Evolutionary conservation across 495 filamentous ascomycete genomes (phyloP).

Genomic region (Ramalina peruviana): DNA sequence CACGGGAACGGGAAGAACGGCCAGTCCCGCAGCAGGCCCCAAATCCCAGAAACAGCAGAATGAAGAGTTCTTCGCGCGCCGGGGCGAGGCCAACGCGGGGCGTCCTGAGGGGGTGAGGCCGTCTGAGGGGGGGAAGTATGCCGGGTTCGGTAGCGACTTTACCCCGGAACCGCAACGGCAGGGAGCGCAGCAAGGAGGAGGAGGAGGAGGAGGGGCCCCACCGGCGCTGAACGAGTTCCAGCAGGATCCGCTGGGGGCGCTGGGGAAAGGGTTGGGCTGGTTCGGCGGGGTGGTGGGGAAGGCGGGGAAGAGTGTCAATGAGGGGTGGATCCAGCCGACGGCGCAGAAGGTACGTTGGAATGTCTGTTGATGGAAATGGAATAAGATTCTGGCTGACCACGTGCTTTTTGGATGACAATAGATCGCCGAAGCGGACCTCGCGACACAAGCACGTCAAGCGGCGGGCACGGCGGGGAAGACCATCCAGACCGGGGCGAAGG

Average conservation of each 20-base stretch:
- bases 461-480: constrained; percentile 52
- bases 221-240: constrained; percentile 72
- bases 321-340: constrained; percentile 79
- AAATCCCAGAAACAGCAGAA: constrained; percentile 47
- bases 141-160: constrained; percentile 71
- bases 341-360: constrained; percentile 54
- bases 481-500: constrained; percentile 50
- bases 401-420: constrained; percentile 16
- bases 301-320: constrained; percentile 77
- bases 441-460: constrained; percentile 61
- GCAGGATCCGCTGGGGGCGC: constrained; percentile 74
- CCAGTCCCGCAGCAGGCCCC: constrained; percentile 8
- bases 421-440: constrained; percentile 78
- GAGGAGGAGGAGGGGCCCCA: constrained; percentile 25
- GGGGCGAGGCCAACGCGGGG: constrained; percentile 68
- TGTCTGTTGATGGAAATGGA: background rate
- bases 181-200: constrained; percentile 4
- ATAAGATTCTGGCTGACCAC: no score
- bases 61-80: constrained; percentile 77
- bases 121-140: constrained; percentile 81
- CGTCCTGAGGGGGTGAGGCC: constrained; percentile 63
- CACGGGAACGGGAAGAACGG: no score
- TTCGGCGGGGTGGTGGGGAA: constrained; percentile 74
- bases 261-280: constrained; percentile 91
- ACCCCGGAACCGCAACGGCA: constrained; percentile 20